These are phyloP conservation scores for Aphanomyces astaci DNA, from an alignment of 352 stramenopile genomes.

Conservation along the genomic window DNA sequence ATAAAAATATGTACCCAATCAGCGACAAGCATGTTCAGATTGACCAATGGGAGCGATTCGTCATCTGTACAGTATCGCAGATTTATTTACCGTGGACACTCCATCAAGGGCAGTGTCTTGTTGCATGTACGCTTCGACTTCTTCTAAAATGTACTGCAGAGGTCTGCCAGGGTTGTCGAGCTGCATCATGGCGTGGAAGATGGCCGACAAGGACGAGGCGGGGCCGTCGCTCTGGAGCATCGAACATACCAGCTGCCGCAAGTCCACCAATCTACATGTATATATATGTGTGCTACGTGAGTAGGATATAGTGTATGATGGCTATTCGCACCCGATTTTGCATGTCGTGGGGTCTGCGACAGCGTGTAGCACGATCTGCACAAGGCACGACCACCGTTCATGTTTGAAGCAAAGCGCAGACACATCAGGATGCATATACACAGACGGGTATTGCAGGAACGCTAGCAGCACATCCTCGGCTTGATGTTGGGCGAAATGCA, in stretches of 20 bases:
- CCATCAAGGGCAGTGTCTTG: too few species aligned
- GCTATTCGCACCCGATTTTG: not conserved
- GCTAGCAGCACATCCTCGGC: not conserved
- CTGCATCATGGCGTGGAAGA: conserved; percentile 1
- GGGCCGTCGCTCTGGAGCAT: conserved; percentile 11
- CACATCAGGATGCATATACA: not conserved
- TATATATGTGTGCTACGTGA: not conserved
- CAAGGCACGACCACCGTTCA: not conserved
- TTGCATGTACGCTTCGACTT: conserved; percentile 9
- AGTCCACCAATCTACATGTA: not conserved
- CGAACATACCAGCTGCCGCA: conserved; percentile 11
- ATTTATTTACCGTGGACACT: too few species aligned
- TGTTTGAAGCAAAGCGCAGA: conserved; percentile 14
- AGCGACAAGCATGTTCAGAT: too few species aligned
- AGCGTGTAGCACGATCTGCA: conserved; percentile 19
- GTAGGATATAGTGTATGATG: too few species aligned
- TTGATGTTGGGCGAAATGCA: not conserved
- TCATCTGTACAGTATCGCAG: too few species aligned
- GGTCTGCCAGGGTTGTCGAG: not conserved
- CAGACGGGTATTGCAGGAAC: not conserved
- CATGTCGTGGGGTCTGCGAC: not conserved
- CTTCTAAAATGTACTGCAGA: conserved; percentile 7
- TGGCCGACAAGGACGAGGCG: not conserved
- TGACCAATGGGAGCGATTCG: too few species aligned
- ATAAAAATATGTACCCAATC: too few species aligned